A percentile compares a stretch with the other conserved stretches of the same genome.
Evolutionary conservation across 108 stramenopile species (phyloP).

Genomic region (Fistulifera solaris): DNA sequence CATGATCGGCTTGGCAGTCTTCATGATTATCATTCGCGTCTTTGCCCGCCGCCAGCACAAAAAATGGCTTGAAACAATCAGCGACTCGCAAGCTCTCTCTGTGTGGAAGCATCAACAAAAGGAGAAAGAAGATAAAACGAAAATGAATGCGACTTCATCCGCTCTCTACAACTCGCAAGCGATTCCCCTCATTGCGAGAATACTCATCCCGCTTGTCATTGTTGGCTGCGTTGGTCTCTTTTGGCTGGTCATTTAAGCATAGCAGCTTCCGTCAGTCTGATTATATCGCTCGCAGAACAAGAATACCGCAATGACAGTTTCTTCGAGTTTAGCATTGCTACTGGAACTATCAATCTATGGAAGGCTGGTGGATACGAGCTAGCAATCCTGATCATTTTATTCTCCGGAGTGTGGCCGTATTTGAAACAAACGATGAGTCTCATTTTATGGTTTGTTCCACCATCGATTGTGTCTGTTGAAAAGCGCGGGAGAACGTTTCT

Average conservation of each 20-base stretch:
- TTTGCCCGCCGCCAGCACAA: slow-evolving; percentile 7
- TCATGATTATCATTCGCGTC: not conserved
- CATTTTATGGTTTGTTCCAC: slow-evolving; percentile 58
- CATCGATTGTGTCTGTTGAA: slow-evolving; percentile 27
- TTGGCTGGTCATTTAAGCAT: slow-evolving; percentile 63
- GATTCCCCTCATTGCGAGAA: slow-evolving; percentile 35
- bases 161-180: slow-evolving; percentile 39
- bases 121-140: slow-evolving; percentile 12
- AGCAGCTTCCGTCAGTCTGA: slow-evolving; percentile 58
- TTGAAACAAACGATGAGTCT: slow-evolving; percentile 58
- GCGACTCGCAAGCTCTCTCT: not conserved
- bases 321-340: slow-evolving; percentile 61
- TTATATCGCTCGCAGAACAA: slow-evolving; percentile 47
- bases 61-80: slow-evolving; percentile 31
- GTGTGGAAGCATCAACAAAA: not conserved
- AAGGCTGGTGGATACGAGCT: slow-evolving; percentile 4
- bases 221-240: slow-evolving; percentile 67
- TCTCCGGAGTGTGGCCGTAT: slow-evolving; percentile 83
- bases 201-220: slow-evolving; percentile 47
- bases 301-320: slow-evolving; percentile 28
- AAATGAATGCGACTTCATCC: slow-evolving; percentile 31
- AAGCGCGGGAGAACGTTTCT: slow-evolving; percentile 43
- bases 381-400: slow-evolving; percentile 50
- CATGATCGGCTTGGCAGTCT: not conserved
- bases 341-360: slow-evolving; percentile 52